Base-by-base conservation (phyloP, 495 filamentous ascomycete species). In the Annulohypoxylon moriforme region DNA sequence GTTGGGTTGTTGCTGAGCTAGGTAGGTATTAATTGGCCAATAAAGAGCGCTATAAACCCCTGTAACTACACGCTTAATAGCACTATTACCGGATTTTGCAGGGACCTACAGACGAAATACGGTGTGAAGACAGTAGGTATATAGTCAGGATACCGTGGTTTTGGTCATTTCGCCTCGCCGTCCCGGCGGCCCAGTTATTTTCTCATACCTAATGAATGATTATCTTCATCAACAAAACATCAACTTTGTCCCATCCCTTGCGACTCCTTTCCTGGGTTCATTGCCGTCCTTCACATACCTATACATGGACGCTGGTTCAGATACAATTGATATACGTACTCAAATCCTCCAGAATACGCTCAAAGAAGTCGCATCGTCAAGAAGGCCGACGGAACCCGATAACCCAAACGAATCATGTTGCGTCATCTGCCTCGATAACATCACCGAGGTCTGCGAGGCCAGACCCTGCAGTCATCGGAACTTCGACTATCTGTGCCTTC, bases 401-500 rank as follows among this genome's bases (percentile, higher is more conserved):
- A 69, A 59, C 34, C 62, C 53, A 62, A 80, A 47, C 49, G 75
- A 80, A 59, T 63, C 75, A 72, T 84, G 81, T 75, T 92, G 90
- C 77, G 88, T 90, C 59, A 90, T 92, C 75, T 97, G 94, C 77
- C 87, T 97, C 53, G 90, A 94, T 64, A 75, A 80, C 49, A 84
- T 97, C 78, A 88, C 89, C 4, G 92, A 95, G 72, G 81, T 88
- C 38, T 91, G 90, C 62, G 80, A 89, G 16, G 88, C 92, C 4
- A 81, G 86, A 38, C 93, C 93, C 16, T 97, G 94, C 85, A 84
- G 85, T 18, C 94, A 97, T 83, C 78, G 85, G 50, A 89, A 88
- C 72, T 97, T 96, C 77, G 93, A 97, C 80, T 94, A 93, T 77
- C 73, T 94, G 11, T 97, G 94, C 74, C 86, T 97, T 9, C 77